phyloP scores from a whole-genome alignment of 345 rosid genomes.

The Lepidium africanum region DNA sequence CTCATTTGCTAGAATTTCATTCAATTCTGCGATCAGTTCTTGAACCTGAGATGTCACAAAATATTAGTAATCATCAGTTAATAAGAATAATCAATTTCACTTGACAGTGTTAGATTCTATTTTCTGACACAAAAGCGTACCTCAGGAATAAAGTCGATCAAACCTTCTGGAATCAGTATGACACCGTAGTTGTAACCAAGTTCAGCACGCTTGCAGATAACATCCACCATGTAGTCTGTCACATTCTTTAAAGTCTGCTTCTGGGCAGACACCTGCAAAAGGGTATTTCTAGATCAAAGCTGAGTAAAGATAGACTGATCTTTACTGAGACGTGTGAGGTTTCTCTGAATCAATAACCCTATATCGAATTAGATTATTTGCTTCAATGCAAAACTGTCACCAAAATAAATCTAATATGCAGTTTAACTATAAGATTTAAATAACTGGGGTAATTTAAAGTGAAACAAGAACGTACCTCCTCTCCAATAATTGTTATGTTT shows the following conservation, averaged over 20 bases:
- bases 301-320: not conserved
- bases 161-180: slow-evolving; percentile 96
- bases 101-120: not conserved
- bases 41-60: slow-evolving; percentile 57
- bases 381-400: not conserved
- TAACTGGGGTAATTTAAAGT: not conserved
- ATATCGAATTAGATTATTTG: not conserved
- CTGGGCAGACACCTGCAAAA: slow-evolving; percentile 74
- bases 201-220: slow-evolving; percentile 70
- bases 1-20: slow-evolving; percentile 87
- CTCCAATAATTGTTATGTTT: slow-evolving; percentile 87
- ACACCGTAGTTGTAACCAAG: slow-evolving; percentile 91
- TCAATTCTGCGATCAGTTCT: slow-evolving; percentile 79
- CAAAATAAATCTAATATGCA: not conserved
- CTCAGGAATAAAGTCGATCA: slow-evolving; percentile 98
- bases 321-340: not conserved
- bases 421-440: not conserved
- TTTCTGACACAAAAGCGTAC: slow-evolving; percentile 22
- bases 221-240: slow-evolving; percentile 82
- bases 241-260: slow-evolving; percentile 84
- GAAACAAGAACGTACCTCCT: slow-evolving; percentile 59
- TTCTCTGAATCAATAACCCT: not conserved
- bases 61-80: not conserved
- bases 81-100: not conserved
- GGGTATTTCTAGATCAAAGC: not conserved